A percentile compares a stretch with the other conserved stretches of the same genome.
These are phyloP conservation scores for Xylariaceae sp. DNA, from an alignment of 2,329 filamentous ascomycete genomes.

Conservation along the genomic window DNA sequence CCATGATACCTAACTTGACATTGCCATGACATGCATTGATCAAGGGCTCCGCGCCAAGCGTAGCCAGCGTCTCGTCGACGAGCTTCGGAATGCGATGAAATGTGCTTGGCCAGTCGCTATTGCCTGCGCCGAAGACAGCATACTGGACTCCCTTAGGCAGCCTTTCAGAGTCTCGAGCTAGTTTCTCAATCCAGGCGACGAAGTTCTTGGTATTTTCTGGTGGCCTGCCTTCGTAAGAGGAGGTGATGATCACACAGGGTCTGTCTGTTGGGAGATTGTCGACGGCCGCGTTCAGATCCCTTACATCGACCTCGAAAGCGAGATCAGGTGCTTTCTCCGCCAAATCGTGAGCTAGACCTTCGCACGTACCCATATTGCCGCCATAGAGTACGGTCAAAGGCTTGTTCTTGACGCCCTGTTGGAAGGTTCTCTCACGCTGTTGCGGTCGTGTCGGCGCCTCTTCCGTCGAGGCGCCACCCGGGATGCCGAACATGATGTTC, in stretches of 20 bases:
- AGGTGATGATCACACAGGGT: not conserved
- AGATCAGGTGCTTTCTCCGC: not conserved
- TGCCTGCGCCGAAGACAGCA: not conserved
- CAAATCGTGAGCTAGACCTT: not conserved
- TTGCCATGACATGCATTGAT: too few species aligned
- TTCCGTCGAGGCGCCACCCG: not conserved
- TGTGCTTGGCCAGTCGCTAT: too few species aligned
- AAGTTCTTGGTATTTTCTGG: not conserved
- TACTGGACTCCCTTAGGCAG: not conserved
- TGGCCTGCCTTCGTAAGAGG: not conserved
- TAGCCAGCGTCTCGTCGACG: too few species aligned
- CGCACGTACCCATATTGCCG: not conserved
- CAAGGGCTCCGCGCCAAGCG: too few species aligned
- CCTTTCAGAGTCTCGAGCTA: not conserved
- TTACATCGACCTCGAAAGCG: not conserved
- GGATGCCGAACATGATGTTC: constrained; percentile 3
- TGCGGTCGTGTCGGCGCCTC: not conserved
- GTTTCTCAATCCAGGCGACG: not conserved
- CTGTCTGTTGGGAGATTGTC: not conserved
- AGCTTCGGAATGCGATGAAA: too few species aligned
- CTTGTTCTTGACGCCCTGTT: not conserved
- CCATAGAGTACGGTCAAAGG: not conserved
- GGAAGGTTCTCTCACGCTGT: not conserved
- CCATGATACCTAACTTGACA: too few species aligned
- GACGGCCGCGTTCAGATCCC: not conserved